phyloP scores from a whole-genome alignment of 2,329 filamentous ascomycete species.

The Exophiala lecanii-corni region DNA sequence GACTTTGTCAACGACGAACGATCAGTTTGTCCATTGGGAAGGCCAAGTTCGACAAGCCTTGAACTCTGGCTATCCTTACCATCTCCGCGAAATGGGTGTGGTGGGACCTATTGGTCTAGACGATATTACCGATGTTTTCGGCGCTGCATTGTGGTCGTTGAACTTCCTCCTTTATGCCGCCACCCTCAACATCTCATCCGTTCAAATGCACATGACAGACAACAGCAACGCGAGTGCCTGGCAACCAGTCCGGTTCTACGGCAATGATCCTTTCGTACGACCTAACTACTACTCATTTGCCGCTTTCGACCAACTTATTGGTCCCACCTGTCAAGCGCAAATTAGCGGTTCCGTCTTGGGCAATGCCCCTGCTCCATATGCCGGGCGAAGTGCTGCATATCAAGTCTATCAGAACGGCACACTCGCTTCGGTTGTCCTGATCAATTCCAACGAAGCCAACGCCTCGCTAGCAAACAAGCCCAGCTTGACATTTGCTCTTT shows the following conservation, averaged over 20 bases:
- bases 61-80: slow-evolving; percentile 42
- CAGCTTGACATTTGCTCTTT: slow-evolving; percentile 39
- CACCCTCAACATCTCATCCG: slow-evolving; percentile 43
- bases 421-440: slow-evolving; percentile 41
- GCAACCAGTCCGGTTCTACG: slow-evolving; percentile 42
- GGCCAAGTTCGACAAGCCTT: slow-evolving; percentile 40
- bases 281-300: slow-evolving; percentile 49
- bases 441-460: slow-evolving; percentile 45
- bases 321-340: slow-evolving; percentile 44
- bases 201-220: slow-evolving; percentile 53
- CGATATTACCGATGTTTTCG: slow-evolving; percentile 46
- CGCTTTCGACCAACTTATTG: slow-evolving; percentile 49
- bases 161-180: slow-evolving; percentile 51
- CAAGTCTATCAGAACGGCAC: slow-evolving; percentile 41
- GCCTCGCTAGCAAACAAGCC: slow-evolving; percentile 35
- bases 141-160: slow-evolving; percentile 48
- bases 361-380: slow-evolving; percentile 34
- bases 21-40: slow-evolving; percentile 46
- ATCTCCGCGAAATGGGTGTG: slow-evolving; percentile 49
- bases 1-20: slow-evolving; percentile 43
- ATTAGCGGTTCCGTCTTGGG: slow-evolving; percentile 35
- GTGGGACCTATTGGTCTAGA: slow-evolving; percentile 47
- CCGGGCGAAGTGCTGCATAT: slow-evolving; percentile 42
- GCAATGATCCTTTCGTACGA: slow-evolving; percentile 40
- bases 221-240: slow-evolving; percentile 49